Percentiles rank a stretch among this genome's conserved stretches.
Conservation (phyloP, 2,329 filamentous ascomycete genomes). For the Ascochyta fabae region DNA sequence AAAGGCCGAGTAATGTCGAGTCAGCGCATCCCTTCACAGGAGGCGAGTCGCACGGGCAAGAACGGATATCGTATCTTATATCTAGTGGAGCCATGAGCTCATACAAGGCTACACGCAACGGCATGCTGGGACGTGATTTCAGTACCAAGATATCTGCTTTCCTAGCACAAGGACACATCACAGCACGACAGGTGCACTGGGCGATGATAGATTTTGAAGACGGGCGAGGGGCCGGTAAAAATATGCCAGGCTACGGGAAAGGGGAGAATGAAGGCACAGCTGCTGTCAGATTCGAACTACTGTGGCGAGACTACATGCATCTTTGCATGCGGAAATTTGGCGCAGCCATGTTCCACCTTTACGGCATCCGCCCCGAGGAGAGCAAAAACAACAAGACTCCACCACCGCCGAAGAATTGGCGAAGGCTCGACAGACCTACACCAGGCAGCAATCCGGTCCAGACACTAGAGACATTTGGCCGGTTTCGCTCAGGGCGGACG, state of each 20-base stretch:
- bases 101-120: slow-evolving; percentile 76
- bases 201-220: slow-evolving; percentile 73
- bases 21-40: slow-evolving; percentile 72
- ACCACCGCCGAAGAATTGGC: slow-evolving; percentile 51
- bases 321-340: slow-evolving; percentile 76
- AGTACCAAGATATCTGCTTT: slow-evolving; percentile 79
- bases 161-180: slow-evolving; percentile 74
- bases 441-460: slow-evolving; percentile 54
- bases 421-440: slow-evolving; percentile 27
- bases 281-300: slow-evolving; percentile 72
- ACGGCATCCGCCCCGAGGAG: slow-evolving; percentile 64
- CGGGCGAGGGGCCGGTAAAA: slow-evolving; percentile 52
- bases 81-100: slow-evolving; percentile 64
- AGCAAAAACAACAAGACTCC: slow-evolving; percentile 35
- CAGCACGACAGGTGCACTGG: slow-evolving; percentile 75
- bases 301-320: slow-evolving; percentile 82
- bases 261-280: slow-evolving; percentile 77
- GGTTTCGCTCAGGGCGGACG: slow-evolving; percentile 69
- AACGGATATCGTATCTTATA: slow-evolving; percentile 67
- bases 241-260: slow-evolving; percentile 63
- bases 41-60: slow-evolving; percentile 66
- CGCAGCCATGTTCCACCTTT: slow-evolving; percentile 66
- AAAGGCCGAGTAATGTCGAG: slow-evolving; percentile 59
- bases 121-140: slow-evolving; percentile 72
- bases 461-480: slow-evolving; percentile 58